Evolutionary conservation across 257 asterid species (phyloP).

Genomic region (Nicotiana attenuata): DNA sequence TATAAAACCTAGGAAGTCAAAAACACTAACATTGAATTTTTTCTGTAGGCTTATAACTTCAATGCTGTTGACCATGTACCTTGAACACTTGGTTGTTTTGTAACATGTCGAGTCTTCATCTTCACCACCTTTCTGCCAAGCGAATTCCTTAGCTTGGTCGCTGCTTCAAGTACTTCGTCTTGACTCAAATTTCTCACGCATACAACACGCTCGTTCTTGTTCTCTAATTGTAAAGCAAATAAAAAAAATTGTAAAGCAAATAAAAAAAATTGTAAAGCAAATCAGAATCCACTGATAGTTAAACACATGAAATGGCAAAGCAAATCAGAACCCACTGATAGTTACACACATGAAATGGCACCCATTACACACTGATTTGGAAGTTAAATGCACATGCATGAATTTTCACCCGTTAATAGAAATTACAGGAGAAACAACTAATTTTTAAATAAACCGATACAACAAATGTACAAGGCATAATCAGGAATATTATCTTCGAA

Average conservation of each 20-base stretch:
- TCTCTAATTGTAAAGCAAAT: conserved; percentile 34
- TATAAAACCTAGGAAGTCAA: not conserved
- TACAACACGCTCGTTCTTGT: conserved; percentile 80
- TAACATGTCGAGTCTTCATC: conserved; percentile 67
- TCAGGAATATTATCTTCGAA: not conserved
- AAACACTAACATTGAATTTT: not conserved
- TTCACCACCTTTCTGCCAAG: conserved; percentile 88
- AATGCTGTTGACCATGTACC: conserved; percentile 81
- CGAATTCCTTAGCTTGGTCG: conserved; percentile 66
- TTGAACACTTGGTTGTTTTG: conserved; percentile 77
- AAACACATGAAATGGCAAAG: not conserved
- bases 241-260: not conserved
- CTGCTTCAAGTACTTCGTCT: conserved; percentile 60
- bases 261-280: not conserved
- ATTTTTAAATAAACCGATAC: not conserved
- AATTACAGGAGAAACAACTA: not conserved
- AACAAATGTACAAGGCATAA: not conserved
- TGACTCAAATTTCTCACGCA: conserved; percentile 61
- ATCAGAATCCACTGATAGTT: not conserved
- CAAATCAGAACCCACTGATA: not conserved
- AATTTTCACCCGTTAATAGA: not conserved
- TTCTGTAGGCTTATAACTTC: conserved; percentile 28
- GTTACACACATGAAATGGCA: not conserved
- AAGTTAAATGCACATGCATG: not conserved
- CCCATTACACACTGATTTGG: not conserved